These are phyloP conservation scores for Cyclotella baltica DNA, from an alignment of 108 stramenopile genomes.

Conservation along the genomic window DNA sequence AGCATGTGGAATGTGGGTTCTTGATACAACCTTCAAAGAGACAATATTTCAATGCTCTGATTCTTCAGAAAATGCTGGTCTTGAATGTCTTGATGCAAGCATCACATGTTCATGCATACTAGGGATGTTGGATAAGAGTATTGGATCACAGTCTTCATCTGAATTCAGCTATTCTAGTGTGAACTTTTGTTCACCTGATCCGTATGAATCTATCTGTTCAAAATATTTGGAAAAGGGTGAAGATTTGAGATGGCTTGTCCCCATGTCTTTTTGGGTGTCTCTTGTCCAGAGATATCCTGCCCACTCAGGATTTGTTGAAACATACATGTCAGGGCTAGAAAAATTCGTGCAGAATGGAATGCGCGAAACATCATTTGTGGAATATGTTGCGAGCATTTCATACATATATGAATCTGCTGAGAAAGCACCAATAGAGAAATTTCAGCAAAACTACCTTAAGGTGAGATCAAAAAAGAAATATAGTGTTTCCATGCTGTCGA, in stretches of 20 bases:
- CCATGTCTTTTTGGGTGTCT: constrained; percentile 28
- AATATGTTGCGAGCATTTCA: not conserved
- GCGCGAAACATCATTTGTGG: constrained; percentile 18
- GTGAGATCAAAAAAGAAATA: no score
- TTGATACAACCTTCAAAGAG: constrained; percentile 25
- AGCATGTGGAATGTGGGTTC: constrained; percentile 26
- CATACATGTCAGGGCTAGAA: not conserved
- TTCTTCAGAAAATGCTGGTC: constrained; percentile 12
- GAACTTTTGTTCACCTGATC: constrained; percentile 17
- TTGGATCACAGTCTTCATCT: constrained; percentile 11
- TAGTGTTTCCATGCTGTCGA: no score
- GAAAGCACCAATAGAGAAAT: constrained; percentile 14
- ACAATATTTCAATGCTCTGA: constrained; percentile 14
- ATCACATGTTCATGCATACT: constrained; percentile 30
- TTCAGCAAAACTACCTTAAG: not conserved
- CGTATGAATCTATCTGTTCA: constrained; percentile 21
- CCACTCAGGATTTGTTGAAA: not conserved
- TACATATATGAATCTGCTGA: not conserved
- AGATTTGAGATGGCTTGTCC: constrained; percentile 21
- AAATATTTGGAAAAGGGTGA: constrained; percentile 12
- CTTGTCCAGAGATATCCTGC: constrained; percentile 20
- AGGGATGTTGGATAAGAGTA: constrained; percentile 5
- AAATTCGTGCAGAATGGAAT: constrained; percentile 26
- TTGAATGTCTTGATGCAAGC: constrained; percentile 24
- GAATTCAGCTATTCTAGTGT: not conserved